Evolutionary conservation across 768 basidiomycete genomes (phyloP).

Genomic region (Podaxis carcinomalis): DNA sequence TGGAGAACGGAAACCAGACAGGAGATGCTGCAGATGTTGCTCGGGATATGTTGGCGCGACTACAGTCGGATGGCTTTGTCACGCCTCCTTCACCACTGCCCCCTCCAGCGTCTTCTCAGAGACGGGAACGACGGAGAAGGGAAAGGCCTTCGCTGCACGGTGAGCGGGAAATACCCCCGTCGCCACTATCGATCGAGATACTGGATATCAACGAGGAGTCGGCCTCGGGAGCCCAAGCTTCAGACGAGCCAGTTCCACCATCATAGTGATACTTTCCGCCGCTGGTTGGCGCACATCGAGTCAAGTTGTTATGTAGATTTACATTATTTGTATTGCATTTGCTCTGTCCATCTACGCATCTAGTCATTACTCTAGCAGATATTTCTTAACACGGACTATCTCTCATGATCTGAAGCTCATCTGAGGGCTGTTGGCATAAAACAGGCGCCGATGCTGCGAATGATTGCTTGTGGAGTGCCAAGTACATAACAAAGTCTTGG

Average conservation of each 20-base stretch:
- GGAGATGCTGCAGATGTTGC: constrained; percentile 58
- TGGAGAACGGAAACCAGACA: constrained; percentile 28
- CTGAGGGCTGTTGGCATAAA: not conserved
- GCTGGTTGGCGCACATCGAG: not conserved
- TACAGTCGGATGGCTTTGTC: constrained; percentile 69
- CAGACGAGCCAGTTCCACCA: constrained; percentile 1
- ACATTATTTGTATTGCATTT: constrained; percentile 15
- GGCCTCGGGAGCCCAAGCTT: constrained; percentile 14
- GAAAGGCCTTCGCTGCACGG: constrained; percentile 18
- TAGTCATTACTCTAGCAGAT: constrained; percentile 1
- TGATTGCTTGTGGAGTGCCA: not conserved
- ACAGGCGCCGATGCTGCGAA: not conserved
- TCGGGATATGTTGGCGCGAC: constrained; percentile 68
- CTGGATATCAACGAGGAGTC: constrained; percentile 22
- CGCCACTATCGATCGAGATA: constrained; percentile 29
- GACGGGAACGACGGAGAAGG: constrained; percentile 34
- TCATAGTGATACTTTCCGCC: not conserved
- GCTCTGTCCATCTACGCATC: constrained; percentile 4
- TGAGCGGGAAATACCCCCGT: constrained; percentile 26
- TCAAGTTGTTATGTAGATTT: constrained; percentile 11
- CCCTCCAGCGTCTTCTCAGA: constrained; percentile 30
- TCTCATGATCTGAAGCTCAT: not conserved
- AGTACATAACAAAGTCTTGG: not conserved
- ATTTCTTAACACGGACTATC: not conserved
- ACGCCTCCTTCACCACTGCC: constrained; percentile 48